Conservation (phyloP, 306 rosid species). For the Lablab purpureus region DNA sequence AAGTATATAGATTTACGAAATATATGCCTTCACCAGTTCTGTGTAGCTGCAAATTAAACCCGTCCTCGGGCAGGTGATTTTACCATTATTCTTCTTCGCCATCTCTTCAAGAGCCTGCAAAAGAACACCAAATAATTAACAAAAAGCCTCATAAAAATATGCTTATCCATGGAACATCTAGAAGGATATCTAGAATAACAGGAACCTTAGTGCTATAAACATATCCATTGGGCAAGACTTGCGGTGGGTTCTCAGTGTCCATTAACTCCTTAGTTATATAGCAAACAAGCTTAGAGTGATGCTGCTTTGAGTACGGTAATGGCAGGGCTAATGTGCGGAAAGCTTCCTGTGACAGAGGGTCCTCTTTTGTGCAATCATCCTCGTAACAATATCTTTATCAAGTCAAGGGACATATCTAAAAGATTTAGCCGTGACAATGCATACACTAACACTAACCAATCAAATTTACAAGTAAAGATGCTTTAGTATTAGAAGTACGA, state of each 20-base stretch:
- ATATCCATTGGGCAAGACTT: slow-evolving; percentile 92
- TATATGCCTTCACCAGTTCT: slow-evolving; percentile 80
- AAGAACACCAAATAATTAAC: slow-evolving; percentile 20
- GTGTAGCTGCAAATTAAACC: slow-evolving; percentile 64
- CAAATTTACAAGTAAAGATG: slow-evolving; percentile 30
- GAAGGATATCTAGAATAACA: slow-evolving; percentile 17
- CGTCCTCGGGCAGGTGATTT: slow-evolving; percentile 87
- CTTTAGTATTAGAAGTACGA: background rate
- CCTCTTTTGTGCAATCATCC: slow-evolving; percentile 97
- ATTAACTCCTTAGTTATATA: slow-evolving; percentile 93
- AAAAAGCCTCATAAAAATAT: slow-evolving; percentile 25
- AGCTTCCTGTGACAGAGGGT: slow-evolving; percentile 88
- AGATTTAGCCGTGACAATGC: slow-evolving; percentile 23
- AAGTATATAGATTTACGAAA: slow-evolving; percentile 57
- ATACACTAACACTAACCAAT: slow-evolving; percentile 15
- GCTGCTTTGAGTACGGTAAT: slow-evolving; percentile 93
- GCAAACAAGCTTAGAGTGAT: slow-evolving; percentile 95
- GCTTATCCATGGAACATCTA: background rate
- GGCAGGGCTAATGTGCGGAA: slow-evolving; percentile 84
- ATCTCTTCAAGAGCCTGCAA: slow-evolving; percentile 93
- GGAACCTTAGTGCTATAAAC: slow-evolving; percentile 92
- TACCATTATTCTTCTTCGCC: slow-evolving; percentile 81
- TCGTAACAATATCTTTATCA: slow-evolving; percentile 86
- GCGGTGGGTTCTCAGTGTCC: slow-evolving; percentile 97
- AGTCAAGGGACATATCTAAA: slow-evolving; percentile 65